Conservation (phyloP, 306 rosid species). For the Arachis stenosperma region DNA sequence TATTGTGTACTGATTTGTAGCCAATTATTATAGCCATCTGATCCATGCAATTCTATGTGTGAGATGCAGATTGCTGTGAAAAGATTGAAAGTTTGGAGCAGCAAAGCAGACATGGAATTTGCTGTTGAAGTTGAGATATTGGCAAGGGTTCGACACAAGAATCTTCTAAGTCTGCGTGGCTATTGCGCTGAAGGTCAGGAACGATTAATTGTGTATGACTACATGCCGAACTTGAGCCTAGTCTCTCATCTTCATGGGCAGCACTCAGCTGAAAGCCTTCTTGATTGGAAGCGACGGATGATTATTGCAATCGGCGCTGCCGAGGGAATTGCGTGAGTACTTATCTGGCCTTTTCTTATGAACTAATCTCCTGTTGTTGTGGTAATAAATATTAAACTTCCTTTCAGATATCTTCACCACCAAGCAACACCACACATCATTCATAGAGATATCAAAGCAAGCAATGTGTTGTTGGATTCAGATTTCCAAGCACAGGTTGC, state of each 20-base stretch:
- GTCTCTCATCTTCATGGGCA: slow-evolving; percentile 97
- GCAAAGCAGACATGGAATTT: slow-evolving; percentile 92
- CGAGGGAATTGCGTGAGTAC: slow-evolving; percentile 87
- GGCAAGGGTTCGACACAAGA: slow-evolving; percentile 95
- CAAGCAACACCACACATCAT: slow-evolving; percentile 91
- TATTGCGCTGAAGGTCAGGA: slow-evolving; percentile 99
- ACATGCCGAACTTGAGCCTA: slow-evolving; percentile 91
- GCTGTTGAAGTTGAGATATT: slow-evolving; percentile 94
- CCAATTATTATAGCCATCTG: too few relatives aligned
- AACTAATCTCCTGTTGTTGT: neutral
- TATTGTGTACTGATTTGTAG: neutral
- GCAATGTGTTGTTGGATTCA: slow-evolving; percentile 80
- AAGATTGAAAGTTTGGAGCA: slow-evolving; percentile 95
- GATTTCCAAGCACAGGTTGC: slow-evolving; percentile 87
- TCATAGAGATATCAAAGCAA: slow-evolving; percentile 90
- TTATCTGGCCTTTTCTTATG: slow-evolving; percentile 3
- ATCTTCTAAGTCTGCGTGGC: slow-evolving; percentile 91
- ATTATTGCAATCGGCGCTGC: slow-evolving; percentile 89
- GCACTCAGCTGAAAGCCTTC: slow-evolving; percentile 85
- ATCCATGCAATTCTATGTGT: slow-evolving; percentile 17
- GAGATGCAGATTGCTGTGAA: slow-evolving; percentile 83
- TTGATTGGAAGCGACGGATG: slow-evolving; percentile 87
- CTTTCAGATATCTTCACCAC: slow-evolving; percentile 91
- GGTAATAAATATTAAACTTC: slow-evolving; percentile 15
- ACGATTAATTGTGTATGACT: slow-evolving; percentile 88